These are phyloP conservation scores for Trypanosoma theileri DNA, from an alignment of 208 protist genomes.

Conservation along the genomic window DNA sequence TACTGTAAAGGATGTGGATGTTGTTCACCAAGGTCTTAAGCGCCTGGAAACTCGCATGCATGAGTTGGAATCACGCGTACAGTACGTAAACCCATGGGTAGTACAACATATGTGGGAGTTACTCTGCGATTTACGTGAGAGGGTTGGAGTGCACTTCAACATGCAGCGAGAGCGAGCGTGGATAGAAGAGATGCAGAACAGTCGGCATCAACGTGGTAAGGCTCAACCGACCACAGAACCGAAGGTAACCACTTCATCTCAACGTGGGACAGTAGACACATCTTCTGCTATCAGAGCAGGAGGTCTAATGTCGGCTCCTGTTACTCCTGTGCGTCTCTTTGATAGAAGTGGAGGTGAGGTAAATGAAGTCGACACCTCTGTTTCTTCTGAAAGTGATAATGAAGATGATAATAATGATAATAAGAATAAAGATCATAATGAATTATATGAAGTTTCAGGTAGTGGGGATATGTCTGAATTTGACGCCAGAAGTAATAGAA, in stretches of 20 bases:
- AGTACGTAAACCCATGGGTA: slow-evolving; percentile 39
- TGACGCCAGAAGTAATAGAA: not conserved
- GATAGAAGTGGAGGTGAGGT: slow-evolving; percentile 3
- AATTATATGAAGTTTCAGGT: no score
- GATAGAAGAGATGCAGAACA: slow-evolving; percentile 12
- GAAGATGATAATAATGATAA: not conserved
- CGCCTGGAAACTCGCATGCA: slow-evolving; percentile 34
- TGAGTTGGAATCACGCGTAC: slow-evolving; percentile 33
- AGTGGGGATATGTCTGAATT: not conserved
- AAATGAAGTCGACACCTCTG: slow-evolving; percentile 12
- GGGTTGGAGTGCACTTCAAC: slow-evolving; percentile 16
- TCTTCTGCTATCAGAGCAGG: not conserved
- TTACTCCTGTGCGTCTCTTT: slow-evolving; percentile 16
- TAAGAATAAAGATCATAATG: no score
- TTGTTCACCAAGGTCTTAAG: slow-evolving; percentile 22
- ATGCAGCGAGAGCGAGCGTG: slow-evolving; percentile 7
- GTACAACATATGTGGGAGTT: slow-evolving; percentile 39
- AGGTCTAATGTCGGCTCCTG: not conserved
- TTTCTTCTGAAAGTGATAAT: slow-evolving; percentile 27
- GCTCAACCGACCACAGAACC: slow-evolving; percentile 9
- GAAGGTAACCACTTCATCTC: not conserved
- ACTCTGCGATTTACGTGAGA: slow-evolving; percentile 25
- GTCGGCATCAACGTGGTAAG: not conserved
- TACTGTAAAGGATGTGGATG: slow-evolving; percentile 31
- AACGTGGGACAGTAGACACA: not conserved